Percentiles rank a stretch among this genome's conserved stretches.
Evolutionary conservation across 441 rosid genomes (phyloP).

Genomic region (Metrosideros polymorpha): DNA sequence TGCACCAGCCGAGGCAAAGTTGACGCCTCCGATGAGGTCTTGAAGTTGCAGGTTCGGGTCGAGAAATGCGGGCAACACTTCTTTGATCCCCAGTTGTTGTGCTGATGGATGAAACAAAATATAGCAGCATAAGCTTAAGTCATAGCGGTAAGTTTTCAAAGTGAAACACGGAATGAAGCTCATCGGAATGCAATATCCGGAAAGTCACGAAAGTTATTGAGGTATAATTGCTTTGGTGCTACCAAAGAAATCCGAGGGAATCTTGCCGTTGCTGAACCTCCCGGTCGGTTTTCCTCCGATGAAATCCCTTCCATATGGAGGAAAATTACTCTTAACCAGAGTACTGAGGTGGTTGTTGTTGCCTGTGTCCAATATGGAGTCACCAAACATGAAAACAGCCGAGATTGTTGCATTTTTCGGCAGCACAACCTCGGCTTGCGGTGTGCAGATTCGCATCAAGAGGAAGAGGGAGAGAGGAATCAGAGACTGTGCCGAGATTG

Average conservation of each 20-base stretch:
- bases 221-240: not conserved
- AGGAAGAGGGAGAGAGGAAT: not conserved
- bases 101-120: conserved; percentile 22
- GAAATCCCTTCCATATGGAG: conserved; percentile 40
- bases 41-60: conserved; percentile 33
- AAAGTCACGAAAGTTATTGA: not conserved
- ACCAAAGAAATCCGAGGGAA: conserved; percentile 19
- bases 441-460: not conserved
- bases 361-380: conserved; percentile 46
- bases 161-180: not conserved
- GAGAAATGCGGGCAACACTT: conserved; percentile 48
- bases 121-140: not conserved
- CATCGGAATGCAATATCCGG: not conserved
- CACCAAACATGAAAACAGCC: conserved; percentile 31
- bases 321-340: conserved; percentile 28
- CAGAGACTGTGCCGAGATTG: not conserved
- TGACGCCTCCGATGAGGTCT: conserved; percentile 64
- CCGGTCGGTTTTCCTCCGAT: conserved; percentile 32
- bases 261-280: conserved; percentile 16
- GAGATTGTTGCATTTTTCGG: conserved; percentile 7
- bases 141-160: not conserved
- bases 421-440: not conserved
- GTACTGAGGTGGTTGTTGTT: conserved; percentile 35
- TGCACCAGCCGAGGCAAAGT: conserved; percentile 19
- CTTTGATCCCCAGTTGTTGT: conserved; percentile 51